Conservation (phyloP, 768 basidiomycete genomes). For the Trametes sanguinea region DNA sequence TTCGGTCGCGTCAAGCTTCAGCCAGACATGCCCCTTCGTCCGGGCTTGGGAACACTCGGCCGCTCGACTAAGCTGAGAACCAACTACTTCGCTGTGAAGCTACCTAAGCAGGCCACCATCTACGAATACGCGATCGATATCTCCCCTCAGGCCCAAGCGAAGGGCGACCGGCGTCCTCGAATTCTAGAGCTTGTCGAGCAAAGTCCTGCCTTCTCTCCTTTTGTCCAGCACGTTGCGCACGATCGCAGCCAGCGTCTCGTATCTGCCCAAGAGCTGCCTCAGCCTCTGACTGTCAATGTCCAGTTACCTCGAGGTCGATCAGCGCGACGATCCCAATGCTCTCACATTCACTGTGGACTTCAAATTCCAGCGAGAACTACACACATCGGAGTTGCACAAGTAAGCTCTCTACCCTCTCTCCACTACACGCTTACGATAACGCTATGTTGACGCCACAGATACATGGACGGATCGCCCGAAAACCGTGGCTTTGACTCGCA, state of each 20-base stretch:
- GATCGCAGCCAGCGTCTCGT: slow-evolving; percentile 47
- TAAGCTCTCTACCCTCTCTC: slow-evolving; percentile 28
- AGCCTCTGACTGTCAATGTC: slow-evolving; percentile 38
- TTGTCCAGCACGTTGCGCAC: slow-evolving; percentile 50
- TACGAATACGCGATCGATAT: slow-evolving; percentile 62
- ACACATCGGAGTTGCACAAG: slow-evolving; percentile 34
- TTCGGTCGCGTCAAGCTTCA: slow-evolving; percentile 34
- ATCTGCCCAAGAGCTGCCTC: slow-evolving; percentile 39
- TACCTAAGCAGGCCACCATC: slow-evolving; percentile 45
- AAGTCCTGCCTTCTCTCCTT: slow-evolving; percentile 37
- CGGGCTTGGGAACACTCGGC: slow-evolving; percentile 58
- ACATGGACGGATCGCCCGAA: slow-evolving; percentile 55
- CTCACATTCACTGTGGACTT: slow-evolving; percentile 45
- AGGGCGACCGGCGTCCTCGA: slow-evolving; percentile 44
- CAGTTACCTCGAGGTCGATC: slow-evolving; percentile 45
- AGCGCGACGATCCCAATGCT: slow-evolving; percentile 37
- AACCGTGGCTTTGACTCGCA: slow-evolving; percentile 57
- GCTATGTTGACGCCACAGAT: slow-evolving; percentile 38
- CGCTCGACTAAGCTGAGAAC: slow-evolving; percentile 51
- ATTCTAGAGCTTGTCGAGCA: slow-evolving; percentile 58
- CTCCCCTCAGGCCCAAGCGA: slow-evolving; percentile 46
- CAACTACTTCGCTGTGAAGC: slow-evolving; percentile 60
- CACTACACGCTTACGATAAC: neutral
- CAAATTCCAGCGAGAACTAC: slow-evolving; percentile 33
- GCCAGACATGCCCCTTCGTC: slow-evolving; percentile 47